Evolutionary conservation across 495 filamentous ascomycete genomes (phyloP), one percentile per base, ranked within the genome.

Genomic region (Annulohypoxylon nitens): DNA sequence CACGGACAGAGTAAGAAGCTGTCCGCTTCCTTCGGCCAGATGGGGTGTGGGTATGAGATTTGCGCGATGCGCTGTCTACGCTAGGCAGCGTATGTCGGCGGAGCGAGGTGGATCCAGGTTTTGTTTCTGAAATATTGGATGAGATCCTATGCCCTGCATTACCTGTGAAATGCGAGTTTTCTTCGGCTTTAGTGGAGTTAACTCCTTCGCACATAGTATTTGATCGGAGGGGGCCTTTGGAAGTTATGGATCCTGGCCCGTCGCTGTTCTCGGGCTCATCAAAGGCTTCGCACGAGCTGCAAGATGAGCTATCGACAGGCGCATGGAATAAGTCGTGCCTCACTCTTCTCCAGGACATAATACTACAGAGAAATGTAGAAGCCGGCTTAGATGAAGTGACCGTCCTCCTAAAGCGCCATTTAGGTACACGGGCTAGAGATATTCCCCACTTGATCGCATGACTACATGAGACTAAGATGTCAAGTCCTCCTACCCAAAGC

Each of bases 371-470:
- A 25, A 74, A 67, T 20, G 64, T 53, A 48, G 64, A 76, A 10
- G 11, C 67, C 18, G 64, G 70, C 75, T 75, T 81, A 43, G 72
- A 61, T 2, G 75, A 65, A 63, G 64, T 33, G 14, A 76, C 16
- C 47, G 67, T 79, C 18, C 90, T 88, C 69, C 90, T 88, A 71
- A 98, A 95, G 37, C 94, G 91, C 93, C 95, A 98, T 68, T 88
- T 93, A 2, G 96, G 96, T 39, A 99, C 92, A 45, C 97, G 85
- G 16, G 95, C 94, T 47, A 99, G 82, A 57, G 91, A 85, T 14
- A 98, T 90, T 39, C 91, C 93, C 93, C 93, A 97, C 78, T 85
- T 88, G n/a, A 98, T 88, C 14, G 95, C 86, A 54, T 90, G 88
- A 43, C 86, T 85, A 78, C 93, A 97, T 12, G 87, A 84, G 18